Percentiles rank a stretch among this genome's conserved stretches.
These are phyloP conservation scores for Hyaloscypha hepaticicola DNA, from an alignment of 495 filamentous ascomycete genomes.

Conservation along the genomic window DNA sequence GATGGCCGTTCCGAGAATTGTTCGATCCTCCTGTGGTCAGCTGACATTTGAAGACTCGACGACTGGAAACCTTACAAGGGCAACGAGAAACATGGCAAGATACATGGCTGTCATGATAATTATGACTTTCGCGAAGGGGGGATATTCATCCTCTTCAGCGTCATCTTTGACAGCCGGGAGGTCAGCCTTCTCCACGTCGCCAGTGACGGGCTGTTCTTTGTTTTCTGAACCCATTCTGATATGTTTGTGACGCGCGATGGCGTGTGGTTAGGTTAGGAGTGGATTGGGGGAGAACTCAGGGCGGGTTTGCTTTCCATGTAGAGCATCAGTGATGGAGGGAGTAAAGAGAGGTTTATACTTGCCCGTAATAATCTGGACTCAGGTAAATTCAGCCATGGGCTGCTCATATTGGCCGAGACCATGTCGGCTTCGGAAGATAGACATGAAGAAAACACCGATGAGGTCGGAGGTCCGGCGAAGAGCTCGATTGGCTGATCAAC, in stretches of 20 bases:
- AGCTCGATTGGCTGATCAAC: not conserved
- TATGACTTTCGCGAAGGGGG: slow-evolving; percentile 3
- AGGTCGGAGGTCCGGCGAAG: not conserved
- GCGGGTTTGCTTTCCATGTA: not conserved
- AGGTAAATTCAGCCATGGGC: not conserved
- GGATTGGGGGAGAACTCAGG: not conserved
- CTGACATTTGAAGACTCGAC: not conserved
- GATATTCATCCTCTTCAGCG: slow-evolving; percentile 20
- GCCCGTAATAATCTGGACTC: not conserved
- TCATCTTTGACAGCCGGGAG: not conserved
- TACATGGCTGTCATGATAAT: slow-evolving; percentile 24
- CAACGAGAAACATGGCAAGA: slow-evolving; percentile 28
- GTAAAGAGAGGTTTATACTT: not conserved
- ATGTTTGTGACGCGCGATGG: not conserved
- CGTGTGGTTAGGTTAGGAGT: not conserved
- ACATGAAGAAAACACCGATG: not conserved
- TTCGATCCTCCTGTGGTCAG: slow-evolving; percentile 26
- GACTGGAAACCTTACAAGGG: slow-evolving; percentile 17
- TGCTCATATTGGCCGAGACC: not conserved
- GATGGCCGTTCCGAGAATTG: slow-evolving; percentile 58
- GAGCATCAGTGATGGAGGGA: not conserved
- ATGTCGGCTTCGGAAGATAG: not conserved
- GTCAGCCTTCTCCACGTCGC: slow-evolving; percentile 19
- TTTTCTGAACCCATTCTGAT: not conserved
- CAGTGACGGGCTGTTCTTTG: not conserved